Evolutionary conservation across 306 rosid species (phyloP).

Genomic region (Arachis hypogaea): DNA sequence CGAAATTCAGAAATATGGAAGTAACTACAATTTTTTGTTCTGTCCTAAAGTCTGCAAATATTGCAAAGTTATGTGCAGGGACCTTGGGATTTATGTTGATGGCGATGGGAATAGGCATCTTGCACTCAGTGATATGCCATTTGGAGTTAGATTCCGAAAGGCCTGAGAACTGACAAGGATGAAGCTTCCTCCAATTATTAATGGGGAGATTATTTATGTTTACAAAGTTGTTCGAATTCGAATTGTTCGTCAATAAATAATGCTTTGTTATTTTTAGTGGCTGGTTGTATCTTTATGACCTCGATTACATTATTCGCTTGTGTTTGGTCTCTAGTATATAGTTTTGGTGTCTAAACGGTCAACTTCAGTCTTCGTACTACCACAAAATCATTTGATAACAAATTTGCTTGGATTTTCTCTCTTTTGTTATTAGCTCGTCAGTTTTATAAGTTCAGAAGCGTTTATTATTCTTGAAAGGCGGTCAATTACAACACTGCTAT

Average conservation of each 20-base stretch:
- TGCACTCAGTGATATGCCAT: background rate
- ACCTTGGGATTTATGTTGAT: conserved; percentile 25
- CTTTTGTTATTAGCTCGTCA: background rate
- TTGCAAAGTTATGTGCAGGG: conserved; percentile 40
- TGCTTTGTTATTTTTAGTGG: background rate
- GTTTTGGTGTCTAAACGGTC: background rate
- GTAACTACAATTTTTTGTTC: conserved; percentile 45
- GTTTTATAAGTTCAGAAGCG: background rate
- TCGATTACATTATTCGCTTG: background rate
- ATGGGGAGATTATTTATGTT: background rate
- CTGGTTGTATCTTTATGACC: background rate
- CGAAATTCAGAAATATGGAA: conserved; percentile 43
- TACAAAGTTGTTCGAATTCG: background rate
- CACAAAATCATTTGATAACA: background rate
- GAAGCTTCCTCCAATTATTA: background rate
- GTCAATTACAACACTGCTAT: background rate
- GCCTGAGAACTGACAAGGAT: background rate
- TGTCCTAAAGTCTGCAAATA: conserved; percentile 50
- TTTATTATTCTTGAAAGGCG: background rate
- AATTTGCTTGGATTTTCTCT: background rate
- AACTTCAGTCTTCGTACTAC: background rate
- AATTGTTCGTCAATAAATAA: background rate
- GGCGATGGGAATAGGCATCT: conserved; percentile 14
- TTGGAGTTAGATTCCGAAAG: background rate
- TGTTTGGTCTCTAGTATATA: background rate